Conservation (phyloP, 2,329 filamentous ascomycete species). For the Pyrenophora teres region DNA sequence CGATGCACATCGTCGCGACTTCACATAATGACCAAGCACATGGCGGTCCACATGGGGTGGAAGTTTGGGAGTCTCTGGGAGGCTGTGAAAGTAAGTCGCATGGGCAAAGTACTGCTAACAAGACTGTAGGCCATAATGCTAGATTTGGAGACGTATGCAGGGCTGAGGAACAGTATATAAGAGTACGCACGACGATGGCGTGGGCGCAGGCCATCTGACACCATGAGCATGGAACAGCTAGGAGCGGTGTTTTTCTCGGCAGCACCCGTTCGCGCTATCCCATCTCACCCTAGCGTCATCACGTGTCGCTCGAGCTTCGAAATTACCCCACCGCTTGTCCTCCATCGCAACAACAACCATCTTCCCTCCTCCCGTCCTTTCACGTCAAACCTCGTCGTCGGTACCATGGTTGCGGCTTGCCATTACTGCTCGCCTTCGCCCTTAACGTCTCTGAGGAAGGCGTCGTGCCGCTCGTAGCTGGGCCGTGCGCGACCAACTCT, state of each 20-base stretch:
- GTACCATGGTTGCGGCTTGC: slow-evolving; percentile 6
- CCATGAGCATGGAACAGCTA: slow-evolving; percentile 8
- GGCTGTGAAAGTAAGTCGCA: no score
- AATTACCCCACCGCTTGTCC: slow-evolving; percentile 42
- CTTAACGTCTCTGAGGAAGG: slow-evolving; percentile 20
- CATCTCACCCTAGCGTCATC: slow-evolving; percentile 27
- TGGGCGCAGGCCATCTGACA: slow-evolving; percentile 7
- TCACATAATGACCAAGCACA: not conserved
- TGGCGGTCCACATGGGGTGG: not conserved
- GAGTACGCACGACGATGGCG: slow-evolving; percentile 10
- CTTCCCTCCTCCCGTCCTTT: slow-evolving; percentile 15
- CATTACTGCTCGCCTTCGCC: slow-evolving; percentile 9
- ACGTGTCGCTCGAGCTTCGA: slow-evolving; percentile 36
- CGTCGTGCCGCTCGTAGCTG: slow-evolving; percentile 29
- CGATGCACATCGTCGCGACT: not conserved
- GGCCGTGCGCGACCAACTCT: slow-evolving; percentile 44
- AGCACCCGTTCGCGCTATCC: slow-evolving; percentile 5
- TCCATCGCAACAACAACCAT: slow-evolving; percentile 32
- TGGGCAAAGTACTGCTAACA: no score
- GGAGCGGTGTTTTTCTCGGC: slow-evolving; percentile 28
- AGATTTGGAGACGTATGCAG: not conserved
- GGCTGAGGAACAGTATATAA: not conserved
- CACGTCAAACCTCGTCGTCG: no score
- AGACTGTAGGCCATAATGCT: no score
- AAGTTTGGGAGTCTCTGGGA: no score